phyloP scores from a whole-genome alignment of 257 asterid species.

The Solanum rostratum region DNA sequence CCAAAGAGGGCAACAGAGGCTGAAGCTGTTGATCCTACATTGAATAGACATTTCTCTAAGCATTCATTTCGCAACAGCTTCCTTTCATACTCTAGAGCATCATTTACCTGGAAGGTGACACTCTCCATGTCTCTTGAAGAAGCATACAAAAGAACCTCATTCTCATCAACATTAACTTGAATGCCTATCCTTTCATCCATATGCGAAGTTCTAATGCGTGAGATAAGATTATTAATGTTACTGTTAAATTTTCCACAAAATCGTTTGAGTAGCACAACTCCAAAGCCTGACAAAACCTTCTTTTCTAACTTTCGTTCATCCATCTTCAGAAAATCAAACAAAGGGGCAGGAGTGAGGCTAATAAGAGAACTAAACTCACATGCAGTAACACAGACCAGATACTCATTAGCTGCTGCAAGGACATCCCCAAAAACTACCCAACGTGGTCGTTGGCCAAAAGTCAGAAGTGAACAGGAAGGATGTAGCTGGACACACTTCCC shows the following conservation, averaged over 20 bases:
- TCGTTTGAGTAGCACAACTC: conserved; percentile 50
- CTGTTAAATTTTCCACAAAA: conserved; percentile 65
- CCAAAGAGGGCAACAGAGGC: conserved; percentile 78
- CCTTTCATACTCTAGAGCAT: conserved; percentile 46
- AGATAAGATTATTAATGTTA: conserved; percentile 41
- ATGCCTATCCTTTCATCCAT: conserved; percentile 57
- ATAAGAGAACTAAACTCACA: conserved; percentile 39
- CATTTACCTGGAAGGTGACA: conserved; percentile 30
- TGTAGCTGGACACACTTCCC: conserved; percentile 74
- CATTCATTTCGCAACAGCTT: conserved; percentile 63
- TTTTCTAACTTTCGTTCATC: conserved; percentile 41
- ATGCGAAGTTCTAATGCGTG: conserved; percentile 41
- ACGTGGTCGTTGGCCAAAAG: conserved; percentile 58
- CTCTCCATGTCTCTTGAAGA: conserved; percentile 50
- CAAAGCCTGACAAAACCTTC: conserved; percentile 51
- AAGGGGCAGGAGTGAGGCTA: conserved; percentile 49
- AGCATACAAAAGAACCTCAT: conserved; percentile 53
- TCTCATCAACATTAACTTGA: conserved; percentile 58
- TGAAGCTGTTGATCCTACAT: conserved; percentile 39
- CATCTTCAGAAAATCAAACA: conserved; percentile 55
- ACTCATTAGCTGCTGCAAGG: conserved; percentile 53
- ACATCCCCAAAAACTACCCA: conserved; percentile 85
- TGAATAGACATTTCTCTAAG: conserved; percentile 53
- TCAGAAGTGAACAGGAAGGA: conserved; percentile 76
- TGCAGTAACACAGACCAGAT: conserved; percentile 74